Evolutionary conservation across 2,329 filamentous ascomycete genomes (phyloP), one percentile per base, ranked within the genome.

Genomic region (Magnaporthales sp.): DNA sequence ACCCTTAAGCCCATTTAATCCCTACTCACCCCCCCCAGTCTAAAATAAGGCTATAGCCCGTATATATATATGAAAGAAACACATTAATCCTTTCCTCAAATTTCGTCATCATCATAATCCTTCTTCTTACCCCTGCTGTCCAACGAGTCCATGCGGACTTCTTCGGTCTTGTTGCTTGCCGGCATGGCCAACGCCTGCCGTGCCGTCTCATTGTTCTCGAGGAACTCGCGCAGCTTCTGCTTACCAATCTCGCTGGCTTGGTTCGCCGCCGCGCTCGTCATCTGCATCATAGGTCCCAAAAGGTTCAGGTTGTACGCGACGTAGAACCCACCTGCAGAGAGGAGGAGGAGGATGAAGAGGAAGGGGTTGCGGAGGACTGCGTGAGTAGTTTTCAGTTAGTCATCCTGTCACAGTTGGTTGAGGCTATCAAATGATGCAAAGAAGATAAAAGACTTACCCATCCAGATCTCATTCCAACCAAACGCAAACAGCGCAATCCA

Each of bases 391-490:
- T 15, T 46, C n/a, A 62, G 66, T 2, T 4, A 38, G 22, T 46
- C 29, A 5, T 56, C 51, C 1, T 32, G 7, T 13, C 4, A 15
- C 27, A 66, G 71, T 67, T 72, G 70, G 62, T 62, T 22, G 61
- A 19, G 31, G 69, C 71, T 66, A 70, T 68, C n/a, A 56, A 26
- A 27, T 62, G 11, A 24, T 11, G 65, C 63, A 68, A 69, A n/a
- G 51, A 46, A 46, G 24, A 64, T 19, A 26, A 32, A 65, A 64
- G 54, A 76, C 91, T 84, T 84, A 96, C 93, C 92, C 74, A 93
- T 91, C 71, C 96, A 82, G 70, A 99, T 93, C 79, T 99, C 95
- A 78, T 99, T 99, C 95, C 95, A 99, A n/a, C 95, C 95, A 63
- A 99, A 83, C 26, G 92, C 91, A 70, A 99, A 81, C 67, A 99